Evolutionary conservation across 495 filamentous ascomycete genomes (phyloP).

Genomic region (Penicillium odoratum): DNA sequence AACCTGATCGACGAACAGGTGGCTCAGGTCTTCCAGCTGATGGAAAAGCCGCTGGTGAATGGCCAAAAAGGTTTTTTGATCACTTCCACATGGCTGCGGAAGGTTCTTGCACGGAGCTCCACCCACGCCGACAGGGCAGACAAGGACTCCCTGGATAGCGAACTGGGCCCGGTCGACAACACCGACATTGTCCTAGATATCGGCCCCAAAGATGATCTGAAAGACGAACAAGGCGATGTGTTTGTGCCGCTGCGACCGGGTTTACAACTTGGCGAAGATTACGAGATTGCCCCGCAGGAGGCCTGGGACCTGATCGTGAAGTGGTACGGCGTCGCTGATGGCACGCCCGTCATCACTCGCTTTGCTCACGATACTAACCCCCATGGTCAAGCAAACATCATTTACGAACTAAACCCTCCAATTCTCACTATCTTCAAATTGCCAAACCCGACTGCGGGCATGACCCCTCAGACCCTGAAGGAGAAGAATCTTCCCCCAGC

Average conservation of each 20-base stretch:
- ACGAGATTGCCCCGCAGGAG: slow-evolving; percentile 71
- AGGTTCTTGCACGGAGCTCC: slow-evolving; percentile 67
- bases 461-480: slow-evolving; percentile 59
- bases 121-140: slow-evolving; percentile 52
- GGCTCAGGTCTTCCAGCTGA: slow-evolving; percentile 59
- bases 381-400: slow-evolving; percentile 61
- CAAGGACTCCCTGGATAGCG: slow-evolving; percentile 61
- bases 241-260: slow-evolving; percentile 79
- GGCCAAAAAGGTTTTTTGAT: slow-evolving; percentile 76
- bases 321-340: slow-evolving; percentile 77
- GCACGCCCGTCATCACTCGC: slow-evolving; percentile 71
- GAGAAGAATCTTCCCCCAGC: slow-evolving; percentile 58
- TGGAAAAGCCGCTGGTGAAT: slow-evolving; percentile 55
- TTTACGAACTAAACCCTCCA: slow-evolving; percentile 83
- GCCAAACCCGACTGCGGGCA: slow-evolving; percentile 53
- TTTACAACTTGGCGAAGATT: slow-evolving; percentile 63
- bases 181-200: slow-evolving; percentile 58
- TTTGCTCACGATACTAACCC: slow-evolving; percentile 73
- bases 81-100: slow-evolving; percentile 74
- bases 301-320: slow-evolving; percentile 79
- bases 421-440: slow-evolving; percentile 85
- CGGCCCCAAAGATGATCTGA: slow-evolving; percentile 41
- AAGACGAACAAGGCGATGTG: slow-evolving; percentile 54
- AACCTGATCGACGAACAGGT: slow-evolving; percentile 75
- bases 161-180: slow-evolving; percentile 86